phyloP scores from a whole-genome alignment of 345 rosid genomes.

The Camelina laxa region DNA sequence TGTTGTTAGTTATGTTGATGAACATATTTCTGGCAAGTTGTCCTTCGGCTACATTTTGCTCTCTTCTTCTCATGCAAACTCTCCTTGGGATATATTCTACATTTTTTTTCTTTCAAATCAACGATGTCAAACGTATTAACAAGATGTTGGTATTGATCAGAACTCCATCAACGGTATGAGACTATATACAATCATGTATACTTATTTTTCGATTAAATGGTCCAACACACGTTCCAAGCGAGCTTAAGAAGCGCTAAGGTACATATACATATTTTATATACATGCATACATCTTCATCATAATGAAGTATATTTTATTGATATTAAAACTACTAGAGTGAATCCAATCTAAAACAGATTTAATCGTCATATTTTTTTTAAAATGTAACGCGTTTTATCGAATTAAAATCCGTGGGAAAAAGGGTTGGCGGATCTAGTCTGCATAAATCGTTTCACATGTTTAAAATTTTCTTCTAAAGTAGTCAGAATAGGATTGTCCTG shows the following conservation, averaged over 20 bases:
- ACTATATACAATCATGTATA: background rate
- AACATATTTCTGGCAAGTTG: constrained; percentile 51
- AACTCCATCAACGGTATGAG: constrained; percentile 12
- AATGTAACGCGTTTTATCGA: constrained; percentile 7
- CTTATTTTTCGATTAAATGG: background rate
- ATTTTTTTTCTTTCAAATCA: background rate
- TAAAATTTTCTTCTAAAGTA: background rate
- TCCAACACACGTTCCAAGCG: background rate
- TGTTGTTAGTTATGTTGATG: background rate
- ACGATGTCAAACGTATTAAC: background rate
- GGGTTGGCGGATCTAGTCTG: background rate
- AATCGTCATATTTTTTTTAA: background rate
- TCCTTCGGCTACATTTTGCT: constrained; percentile 58
- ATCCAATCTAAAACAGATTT: background rate
- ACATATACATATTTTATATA: background rate
- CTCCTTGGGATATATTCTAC: constrained; percentile 25
- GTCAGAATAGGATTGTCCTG: background rate
- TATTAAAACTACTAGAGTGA: constrained; percentile 2
- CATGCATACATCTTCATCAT: background rate
- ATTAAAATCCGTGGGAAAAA: background rate
- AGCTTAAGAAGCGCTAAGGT: background rate
- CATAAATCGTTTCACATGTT: no score
- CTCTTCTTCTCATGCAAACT: constrained; percentile 58
- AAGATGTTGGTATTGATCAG: background rate
- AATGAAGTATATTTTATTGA: background rate